Evolutionary conservation across 139 green algal genomes (phyloP).

Genomic region (Closterium sp.): DNA sequence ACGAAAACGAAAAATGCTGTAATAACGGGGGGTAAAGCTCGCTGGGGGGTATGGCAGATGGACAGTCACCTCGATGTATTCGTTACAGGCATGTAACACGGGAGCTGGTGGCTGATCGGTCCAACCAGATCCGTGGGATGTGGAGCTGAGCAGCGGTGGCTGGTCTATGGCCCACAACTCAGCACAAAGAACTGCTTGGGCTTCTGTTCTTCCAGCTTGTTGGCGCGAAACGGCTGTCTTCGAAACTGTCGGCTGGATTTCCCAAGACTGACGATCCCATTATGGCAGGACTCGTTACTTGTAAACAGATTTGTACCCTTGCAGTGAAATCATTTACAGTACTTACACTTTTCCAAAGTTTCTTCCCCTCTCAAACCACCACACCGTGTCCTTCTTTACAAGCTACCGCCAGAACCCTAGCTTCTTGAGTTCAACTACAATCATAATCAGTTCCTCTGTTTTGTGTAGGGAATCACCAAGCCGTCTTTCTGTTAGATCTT

Average conservation of each 20-base stretch:
- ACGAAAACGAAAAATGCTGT: no score
- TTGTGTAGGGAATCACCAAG: not conserved
- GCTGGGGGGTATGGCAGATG: no score
- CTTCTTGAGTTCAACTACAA: not conserved
- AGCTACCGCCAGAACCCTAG: not conserved
- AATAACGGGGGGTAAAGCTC: not conserved
- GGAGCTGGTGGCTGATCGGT: no score
- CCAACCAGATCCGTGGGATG: not conserved
- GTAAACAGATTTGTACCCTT: no score
- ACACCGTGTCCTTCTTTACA: not conserved
- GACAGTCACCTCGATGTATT: not conserved
- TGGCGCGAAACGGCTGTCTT: not conserved
- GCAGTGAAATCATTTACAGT: not conserved
- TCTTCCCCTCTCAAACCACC: not conserved
- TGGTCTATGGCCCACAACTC: no score
- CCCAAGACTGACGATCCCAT: not conserved
- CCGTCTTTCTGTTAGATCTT: not conserved
- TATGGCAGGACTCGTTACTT: not conserved
- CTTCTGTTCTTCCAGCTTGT: no score
- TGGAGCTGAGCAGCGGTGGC: not conserved
- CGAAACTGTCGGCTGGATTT: not conserved
- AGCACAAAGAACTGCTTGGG: no score
- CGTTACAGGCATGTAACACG: no score
- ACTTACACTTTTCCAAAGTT: not conserved
- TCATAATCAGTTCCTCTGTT: not conserved